Evolutionary conservation across 106 monocot species (phyloP), one percentile per base, ranked within the genome.

Genomic region (Dendrobium chrysotoxum): DNA sequence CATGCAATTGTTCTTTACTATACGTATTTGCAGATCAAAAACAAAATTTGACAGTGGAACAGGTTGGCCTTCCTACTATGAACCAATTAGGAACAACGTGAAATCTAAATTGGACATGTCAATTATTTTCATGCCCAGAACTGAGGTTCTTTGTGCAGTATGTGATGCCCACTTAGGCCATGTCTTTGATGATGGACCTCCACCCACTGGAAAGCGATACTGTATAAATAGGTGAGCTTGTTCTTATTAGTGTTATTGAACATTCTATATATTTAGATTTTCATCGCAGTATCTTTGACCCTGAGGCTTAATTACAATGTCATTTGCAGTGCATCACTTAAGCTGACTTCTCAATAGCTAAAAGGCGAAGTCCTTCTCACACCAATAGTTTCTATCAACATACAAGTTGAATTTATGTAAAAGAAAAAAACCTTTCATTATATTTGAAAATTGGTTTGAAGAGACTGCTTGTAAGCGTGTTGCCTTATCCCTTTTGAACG

Each of bases 21-120:
- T 40, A 40, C 12, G 42, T 77, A 13, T 53, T 79, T 74, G 18
- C 85, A 94, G 97, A 74, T 98, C 94, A 41, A 77, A 40, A 6
- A 92, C 94, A 23, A 94, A 94, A 82, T 94, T 94, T 75, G 94
- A 94, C 81, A 98, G 97, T 54, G 97, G 97, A 76, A 98, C 97
- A 26, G 94, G 97, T 12, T 94, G 97, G 94, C 97, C 97, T 7
- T 94, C 97, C 50, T 97, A 92, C 84, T 88, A 92, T 41, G 67
- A 90, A 73, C 87, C 97, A 7, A 83, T 92, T 21, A 89, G 91
- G 1, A 66, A 87, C 71, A 92, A 98, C 80, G 94, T 91, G 41
- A 98, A 92, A 76, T 81, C 88, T 21, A 91, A 98, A 86, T 76
- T 91, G 67, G 97, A 98, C 77, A 82, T 88, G 92, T 98, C 94